Base-by-base conservation (phyloP, 805 yeast genomes). In the Saccharomycopsis fibuligera region DNA sequence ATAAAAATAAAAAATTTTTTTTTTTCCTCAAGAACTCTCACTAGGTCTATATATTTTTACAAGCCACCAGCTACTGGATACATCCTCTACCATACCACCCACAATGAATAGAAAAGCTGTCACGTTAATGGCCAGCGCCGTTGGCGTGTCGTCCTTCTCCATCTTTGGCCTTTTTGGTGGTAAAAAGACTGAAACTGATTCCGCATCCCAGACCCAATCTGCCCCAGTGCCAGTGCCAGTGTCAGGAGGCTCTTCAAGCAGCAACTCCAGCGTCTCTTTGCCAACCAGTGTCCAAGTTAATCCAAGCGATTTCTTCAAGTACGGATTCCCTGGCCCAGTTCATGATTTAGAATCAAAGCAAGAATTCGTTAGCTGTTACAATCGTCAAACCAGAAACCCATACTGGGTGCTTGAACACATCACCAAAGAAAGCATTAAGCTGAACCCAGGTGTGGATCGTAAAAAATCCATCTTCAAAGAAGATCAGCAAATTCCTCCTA, bases 281-380 rank as follows among this genome's bases (percentile, higher is more conserved):
- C 46, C 48, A 2, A 25, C 35, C 14, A 50, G 56, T 22, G 21
- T 47, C 14, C 38, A 41, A 21, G 77, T 87, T 3, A 73, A 78
- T 51, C 99, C 98, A 0, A 75, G 78, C 21, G 95, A 72, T 5
- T 89, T 85, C 67, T 90, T 89, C 70, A 81, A 82, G 58, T 90
- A 86, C 62, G 99, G 99, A 3, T 88, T 86, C 60, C 99, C 98
- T 0, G 96, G 96, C 1, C 98, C 98, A 0, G 75, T 86, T 29
- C 95, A 88, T 63, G 99, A 93, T 61, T 65, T 91, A 50, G 78
- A 79, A 49, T 76, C 70, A 9, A 73, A 87, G 53, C 70, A 73
- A 49, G 96, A 89, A 66, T 93, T 83, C 63, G 76, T 91, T 17
- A 79, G 93, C 47, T 86, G 93, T 57, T 93, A 81, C 64, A 91